These are phyloP conservation scores for Curvularia spicifera DNA, from an alignment of 2,329 filamentous ascomycete genomes.

Conservation along the genomic window DNA sequence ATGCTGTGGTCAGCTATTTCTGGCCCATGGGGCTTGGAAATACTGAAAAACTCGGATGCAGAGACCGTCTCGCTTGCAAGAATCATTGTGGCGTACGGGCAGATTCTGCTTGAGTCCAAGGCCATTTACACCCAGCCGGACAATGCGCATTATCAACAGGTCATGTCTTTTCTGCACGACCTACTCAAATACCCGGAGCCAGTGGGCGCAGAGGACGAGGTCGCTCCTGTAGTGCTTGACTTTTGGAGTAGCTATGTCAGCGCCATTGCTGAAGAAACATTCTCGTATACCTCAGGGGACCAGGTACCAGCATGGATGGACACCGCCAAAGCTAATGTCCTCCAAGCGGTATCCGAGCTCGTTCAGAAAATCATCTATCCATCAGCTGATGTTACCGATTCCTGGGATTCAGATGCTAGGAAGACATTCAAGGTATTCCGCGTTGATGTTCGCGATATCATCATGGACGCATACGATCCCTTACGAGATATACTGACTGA, in stretches of 20 bases:
- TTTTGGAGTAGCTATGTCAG: slow-evolving; percentile 83
- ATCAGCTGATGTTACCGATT: slow-evolving; percentile 60
- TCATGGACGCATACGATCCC: slow-evolving; percentile 72
- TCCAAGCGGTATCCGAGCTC: slow-evolving; percentile 69
- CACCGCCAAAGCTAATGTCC: slow-evolving; percentile 64
- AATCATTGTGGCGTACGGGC: slow-evolving; percentile 47
- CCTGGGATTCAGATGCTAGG: slow-evolving; percentile 74
- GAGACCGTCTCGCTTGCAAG: slow-evolving; percentile 45
- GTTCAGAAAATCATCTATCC: slow-evolving; percentile 75
- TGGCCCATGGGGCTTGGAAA: slow-evolving; percentile 46
- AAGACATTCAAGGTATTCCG: slow-evolving; percentile 74
- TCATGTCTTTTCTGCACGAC: slow-evolving; percentile 62
- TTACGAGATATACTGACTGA: slow-evolving; percentile 55
- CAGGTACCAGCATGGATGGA: slow-evolving; percentile 62
- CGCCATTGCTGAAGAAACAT: slow-evolving; percentile 64
- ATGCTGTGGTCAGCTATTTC: slow-evolving; percentile 45
- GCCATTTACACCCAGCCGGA: slow-evolving; percentile 58
- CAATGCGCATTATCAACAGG: slow-evolving; percentile 41
- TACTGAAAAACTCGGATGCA: slow-evolving; percentile 44
- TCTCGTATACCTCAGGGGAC: slow-evolving; percentile 42
- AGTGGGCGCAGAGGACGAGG: slow-evolving; percentile 73
- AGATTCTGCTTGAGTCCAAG: slow-evolving; percentile 43
- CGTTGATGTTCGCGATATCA: slow-evolving; percentile 78
- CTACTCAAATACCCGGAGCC: slow-evolving; percentile 71
- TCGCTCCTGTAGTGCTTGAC: slow-evolving; percentile 76